Base-by-base conservation (phyloP, 345 rosid species). In the Aquilaria yunnanensis region DNA sequence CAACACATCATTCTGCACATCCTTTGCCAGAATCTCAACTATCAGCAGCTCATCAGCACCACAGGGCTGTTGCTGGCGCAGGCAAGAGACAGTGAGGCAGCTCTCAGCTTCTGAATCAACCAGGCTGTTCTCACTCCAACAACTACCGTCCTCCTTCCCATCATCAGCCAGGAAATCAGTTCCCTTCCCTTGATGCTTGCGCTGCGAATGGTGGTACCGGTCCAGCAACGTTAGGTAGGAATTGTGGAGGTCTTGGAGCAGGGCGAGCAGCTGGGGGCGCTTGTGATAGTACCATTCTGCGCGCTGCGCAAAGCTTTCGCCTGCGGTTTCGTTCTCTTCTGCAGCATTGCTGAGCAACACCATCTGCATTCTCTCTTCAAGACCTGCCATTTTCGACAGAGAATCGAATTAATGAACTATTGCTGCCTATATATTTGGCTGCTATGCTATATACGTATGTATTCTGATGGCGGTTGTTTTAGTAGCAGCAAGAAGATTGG, bases 261-360 rank as follows among this genome's bases (percentile, higher is more conserved):
- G 76, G 41, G 75, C 71, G 37, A 80, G 75, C 54, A 88, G 84
- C 57, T 75, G 80, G 51, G 96, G 96, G 34, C 91, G 82, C 65
- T 69, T 80, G 71, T 73, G 80, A 78, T 83, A 88, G 72, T 80
- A 88, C 67, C 87, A 81, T 60, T 88, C 85, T 51, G 96, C 91
- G 0, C 96, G 81, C 47, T 81, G 80, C 37, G 82, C 83, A 48
- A 88, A 85, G 1, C 85, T 81, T 50, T 88, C 89, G 9, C 80
- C 78, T 0, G 63, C 73, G 23, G 72, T 65, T 4, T 77, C 74
- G 8, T 37, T 37, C 43, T 37, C 43, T 69, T 73, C 82, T 62
- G 70, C 70, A n/a, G 63, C 47, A 29, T 10, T 45, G 66, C 12
- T 50, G 11, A 51, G 62, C 30, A 79, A 67, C 69, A 83, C 53